Conservation (phyloP, 1,284 basidiomycete species). For the Cutaneotrichosporon sp. region DNA sequence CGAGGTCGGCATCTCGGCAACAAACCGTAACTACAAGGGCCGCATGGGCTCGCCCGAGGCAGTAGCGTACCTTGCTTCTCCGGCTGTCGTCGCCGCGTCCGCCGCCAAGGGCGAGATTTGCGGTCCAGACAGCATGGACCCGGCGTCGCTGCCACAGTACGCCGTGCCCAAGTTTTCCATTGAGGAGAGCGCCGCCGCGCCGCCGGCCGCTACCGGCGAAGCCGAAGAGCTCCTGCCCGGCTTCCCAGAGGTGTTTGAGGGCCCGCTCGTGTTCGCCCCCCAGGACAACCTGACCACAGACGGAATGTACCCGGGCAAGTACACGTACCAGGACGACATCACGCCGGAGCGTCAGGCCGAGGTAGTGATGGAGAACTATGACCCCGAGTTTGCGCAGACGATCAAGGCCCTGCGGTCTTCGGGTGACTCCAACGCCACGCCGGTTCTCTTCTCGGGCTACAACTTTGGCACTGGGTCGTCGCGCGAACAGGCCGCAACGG, state of each 20-base stretch:
- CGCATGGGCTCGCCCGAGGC: slow-evolving; percentile 96
- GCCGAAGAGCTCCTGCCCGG: slow-evolving; percentile 66
- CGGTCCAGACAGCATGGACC: slow-evolving; percentile 68
- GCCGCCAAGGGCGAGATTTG: slow-evolving; percentile 89
- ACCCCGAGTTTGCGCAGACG: slow-evolving; percentile 72
- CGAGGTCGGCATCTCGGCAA: slow-evolving; percentile 92
- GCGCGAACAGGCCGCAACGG: slow-evolving; percentile 97
- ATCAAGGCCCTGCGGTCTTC: slow-evolving; percentile 58
- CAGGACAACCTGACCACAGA: slow-evolving; percentile 99
- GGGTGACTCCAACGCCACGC: slow-evolving; percentile 36
- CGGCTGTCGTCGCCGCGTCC: slow-evolving; percentile 93
- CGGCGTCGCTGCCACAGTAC: slow-evolving; percentile 54
- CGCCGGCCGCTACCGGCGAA: slow-evolving; percentile 47
- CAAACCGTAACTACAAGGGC: slow-evolving; percentile 98
- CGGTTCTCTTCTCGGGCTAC: slow-evolving; percentile 85
- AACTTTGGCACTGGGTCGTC: slow-evolving; percentile 99
- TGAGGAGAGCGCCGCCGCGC: slow-evolving; percentile 24
- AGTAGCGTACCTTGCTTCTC: slow-evolving; percentile 89
- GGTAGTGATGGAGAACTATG: slow-evolving; percentile 98
- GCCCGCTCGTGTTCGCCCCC: slow-evolving; percentile 82
- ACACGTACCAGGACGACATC: slow-evolving; percentile 99
- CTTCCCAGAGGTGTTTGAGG: slow-evolving; percentile 78
- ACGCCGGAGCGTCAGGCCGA: slow-evolving; percentile 89
- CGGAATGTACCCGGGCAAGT: slow-evolving; percentile 98
- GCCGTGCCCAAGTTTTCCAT: slow-evolving; percentile 50